phyloP scores from a whole-genome alignment of 768 basidiomycete species.

The Amanita fuliginea region DNA sequence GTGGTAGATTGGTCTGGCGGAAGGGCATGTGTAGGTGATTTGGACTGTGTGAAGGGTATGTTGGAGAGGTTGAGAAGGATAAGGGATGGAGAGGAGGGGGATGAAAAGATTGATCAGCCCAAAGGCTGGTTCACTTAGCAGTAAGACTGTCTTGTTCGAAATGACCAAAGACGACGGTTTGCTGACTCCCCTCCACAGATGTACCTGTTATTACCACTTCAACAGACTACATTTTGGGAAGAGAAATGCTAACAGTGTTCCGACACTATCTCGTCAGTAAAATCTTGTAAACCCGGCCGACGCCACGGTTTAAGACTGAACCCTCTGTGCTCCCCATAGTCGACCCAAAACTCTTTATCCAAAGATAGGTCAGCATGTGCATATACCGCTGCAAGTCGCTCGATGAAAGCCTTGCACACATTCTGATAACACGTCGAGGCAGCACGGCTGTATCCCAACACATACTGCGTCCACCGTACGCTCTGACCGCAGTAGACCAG shows the following conservation, averaged over 20 bases:
- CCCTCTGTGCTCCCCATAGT: not conserved
- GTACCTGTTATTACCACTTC: too few relatives aligned
- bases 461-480: slow-evolving; percentile 13
- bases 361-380: not conserved
- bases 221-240: too few relatives aligned
- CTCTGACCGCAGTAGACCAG: slow-evolving; percentile 13
- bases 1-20: slow-evolving; percentile 72
- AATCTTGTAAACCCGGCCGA: too few relatives aligned
- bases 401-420: not conserved
- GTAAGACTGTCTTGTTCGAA: too few relatives aligned
- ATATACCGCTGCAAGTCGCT: not conserved
- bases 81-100: slow-evolving; percentile 53
- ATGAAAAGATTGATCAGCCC: slow-evolving; percentile 29
- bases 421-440: slow-evolving; percentile 12
- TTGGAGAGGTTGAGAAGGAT: slow-evolving; percentile 54
- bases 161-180: too few relatives aligned
- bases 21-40: slow-evolving; percentile 50
- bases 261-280: too few relatives aligned
- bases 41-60: slow-evolving; percentile 58
- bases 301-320: not conserved
- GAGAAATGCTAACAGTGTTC: too few relatives aligned
- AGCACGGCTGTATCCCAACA: slow-evolving; percentile 10
- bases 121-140: slow-evolving; percentile 43
- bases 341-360: not conserved
- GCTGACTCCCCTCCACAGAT: too few relatives aligned